Evolutionary conservation across 2,329 filamentous ascomycete genomes (phyloP).

Genomic region (Fusarium sp.): DNA sequence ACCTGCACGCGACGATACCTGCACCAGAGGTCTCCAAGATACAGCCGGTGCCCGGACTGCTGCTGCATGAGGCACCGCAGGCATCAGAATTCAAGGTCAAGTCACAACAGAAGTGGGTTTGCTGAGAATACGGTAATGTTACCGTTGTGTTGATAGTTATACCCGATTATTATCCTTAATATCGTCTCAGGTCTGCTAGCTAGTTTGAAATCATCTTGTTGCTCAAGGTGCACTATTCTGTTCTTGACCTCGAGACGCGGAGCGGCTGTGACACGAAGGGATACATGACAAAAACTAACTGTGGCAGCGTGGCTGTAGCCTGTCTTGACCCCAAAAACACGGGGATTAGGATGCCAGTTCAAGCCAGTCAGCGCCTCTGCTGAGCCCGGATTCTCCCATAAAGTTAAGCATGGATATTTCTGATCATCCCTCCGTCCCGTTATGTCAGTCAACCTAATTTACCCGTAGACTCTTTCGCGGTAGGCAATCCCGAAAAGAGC

Average conservation of each 20-base stretch:
- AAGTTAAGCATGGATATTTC: slow-evolving; percentile 41
- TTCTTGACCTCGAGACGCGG: slow-evolving; percentile 25
- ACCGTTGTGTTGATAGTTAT: slow-evolving; percentile 15
- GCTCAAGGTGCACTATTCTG: neutral
- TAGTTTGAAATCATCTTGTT: neutral
- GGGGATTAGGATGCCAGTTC: slow-evolving; percentile 2
- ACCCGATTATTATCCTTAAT: slow-evolving; percentile 8
- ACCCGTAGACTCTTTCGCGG: slow-evolving; percentile 27
- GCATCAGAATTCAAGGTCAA: neutral
- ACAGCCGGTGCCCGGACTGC: slow-evolving; percentile 42
- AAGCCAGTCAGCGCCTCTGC: slow-evolving; percentile 42
- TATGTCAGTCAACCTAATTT: slow-evolving; percentile 37
- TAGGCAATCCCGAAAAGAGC: slow-evolving; percentile 35
- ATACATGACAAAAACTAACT: slow-evolving; percentile 8
- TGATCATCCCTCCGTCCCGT: slow-evolving; percentile 43
- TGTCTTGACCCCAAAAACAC: slow-evolving; percentile 24
- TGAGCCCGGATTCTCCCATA: slow-evolving; percentile 44
- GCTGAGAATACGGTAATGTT: slow-evolving; percentile 17
- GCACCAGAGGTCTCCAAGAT: slow-evolving; percentile 36
- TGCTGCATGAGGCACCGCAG: slow-evolving; percentile 33
- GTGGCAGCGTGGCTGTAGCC: too few species aligned
- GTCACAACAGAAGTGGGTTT: slow-evolving; percentile 32
- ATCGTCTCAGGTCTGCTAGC: neutral
- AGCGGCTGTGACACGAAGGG: slow-evolving; percentile 30
- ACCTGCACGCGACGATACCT: slow-evolving; percentile 41